A percentile compares a stretch with the other conserved stretches of the same genome.
These are phyloP conservation scores for Deinandra increscens DNA, from an alignment of 129 eudicot species.

Conservation along the genomic window DNA sequence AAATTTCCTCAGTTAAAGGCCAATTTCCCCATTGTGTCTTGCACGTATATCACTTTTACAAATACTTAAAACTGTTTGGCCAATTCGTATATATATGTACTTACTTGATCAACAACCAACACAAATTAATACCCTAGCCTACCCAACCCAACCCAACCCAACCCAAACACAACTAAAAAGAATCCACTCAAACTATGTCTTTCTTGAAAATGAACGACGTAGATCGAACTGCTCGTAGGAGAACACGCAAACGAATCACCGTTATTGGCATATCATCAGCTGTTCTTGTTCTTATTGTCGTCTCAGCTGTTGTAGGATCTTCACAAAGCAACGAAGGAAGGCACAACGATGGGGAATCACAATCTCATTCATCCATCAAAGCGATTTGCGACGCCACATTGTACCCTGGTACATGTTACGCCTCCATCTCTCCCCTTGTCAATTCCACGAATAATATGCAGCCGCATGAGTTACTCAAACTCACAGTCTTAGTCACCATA, in stretches of 20 bases:
- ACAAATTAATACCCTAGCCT: neutral
- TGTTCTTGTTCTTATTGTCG: constrained; percentile 45
- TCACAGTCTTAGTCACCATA: constrained; percentile 47
- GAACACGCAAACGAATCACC: constrained; percentile 40
- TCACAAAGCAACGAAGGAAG: constrained; percentile 20
- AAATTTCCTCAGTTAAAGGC: constrained; percentile 4
- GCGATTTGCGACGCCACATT: constrained; percentile 52
- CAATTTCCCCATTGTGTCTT: constrained; percentile 26
- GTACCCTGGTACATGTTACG: constrained; percentile 54
- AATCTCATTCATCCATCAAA: constrained; percentile 36
- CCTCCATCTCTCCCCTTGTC: constrained; percentile 35
- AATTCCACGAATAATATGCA: constrained; percentile 33
- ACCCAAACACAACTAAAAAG: too few species aligned
- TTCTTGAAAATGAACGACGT: constrained; percentile 45
- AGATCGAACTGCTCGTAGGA: constrained; percentile 48
- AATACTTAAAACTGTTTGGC: neutral
- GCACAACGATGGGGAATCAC: neutral
- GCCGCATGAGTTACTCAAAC: constrained; percentile 42
- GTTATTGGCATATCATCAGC: constrained; percentile 44
- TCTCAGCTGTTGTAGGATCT: constrained; percentile 52
- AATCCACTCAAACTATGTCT: constrained; percentile 24
- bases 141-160: too few species aligned
- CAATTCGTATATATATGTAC: too few species aligned
- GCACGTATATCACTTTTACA: constrained; percentile 37
- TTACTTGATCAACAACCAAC: neutral